Percentiles rank a stretch among this genome's conserved stretches.
Conservation (phyloP, 1,139 yeast species). For the Geotrichum bryndzae region DNA sequence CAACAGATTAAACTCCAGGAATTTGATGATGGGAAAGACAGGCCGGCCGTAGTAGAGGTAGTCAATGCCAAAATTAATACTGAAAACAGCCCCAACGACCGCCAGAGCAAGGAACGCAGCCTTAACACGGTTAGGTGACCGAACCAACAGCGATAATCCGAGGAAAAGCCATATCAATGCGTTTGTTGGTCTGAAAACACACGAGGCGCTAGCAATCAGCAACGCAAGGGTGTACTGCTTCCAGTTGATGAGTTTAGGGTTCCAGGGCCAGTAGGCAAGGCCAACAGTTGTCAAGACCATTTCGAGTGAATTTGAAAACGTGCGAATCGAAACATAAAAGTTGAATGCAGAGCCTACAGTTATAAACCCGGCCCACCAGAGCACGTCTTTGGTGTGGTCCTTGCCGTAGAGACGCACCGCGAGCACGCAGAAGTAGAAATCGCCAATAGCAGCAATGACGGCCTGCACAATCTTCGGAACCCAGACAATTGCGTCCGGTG, state of each 20-base stretch:
- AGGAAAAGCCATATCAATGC: slow-evolving; percentile 63
- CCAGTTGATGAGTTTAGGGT: slow-evolving; percentile 20
- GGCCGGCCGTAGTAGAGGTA: slow-evolving; percentile 48
- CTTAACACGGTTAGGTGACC: slow-evolving; percentile 11
- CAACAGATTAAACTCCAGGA: slow-evolving; percentile 68
- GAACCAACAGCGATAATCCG: slow-evolving; percentile 41
- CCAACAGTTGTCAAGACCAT: slow-evolving; percentile 67
- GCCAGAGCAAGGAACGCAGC: slow-evolving; percentile 28
- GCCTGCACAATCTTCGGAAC: slow-evolving; percentile 69
- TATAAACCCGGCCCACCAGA: slow-evolving; percentile 41
- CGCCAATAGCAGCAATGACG: slow-evolving; percentile 65
- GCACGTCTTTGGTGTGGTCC: slow-evolving; percentile 38
- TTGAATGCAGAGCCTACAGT: slow-evolving; percentile 74
- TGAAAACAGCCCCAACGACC: slow-evolving; percentile 32
- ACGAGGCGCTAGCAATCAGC: slow-evolving; percentile 28
- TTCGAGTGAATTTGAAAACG: slow-evolving; percentile 83
- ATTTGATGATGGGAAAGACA: slow-evolving; percentile 59
- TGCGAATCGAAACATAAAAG: slow-evolving; percentile 72
- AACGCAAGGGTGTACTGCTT: slow-evolving; percentile 23
- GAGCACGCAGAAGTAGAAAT: slow-evolving; percentile 51
- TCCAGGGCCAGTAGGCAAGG: slow-evolving; percentile 69
- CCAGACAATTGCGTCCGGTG: slow-evolving; percentile 36
- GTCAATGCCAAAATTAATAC: slow-evolving; percentile 46
- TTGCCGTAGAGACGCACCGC: slow-evolving; percentile 32
- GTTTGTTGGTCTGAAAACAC: slow-evolving; percentile 76